Evolutionary conservation across 148 eudicot genomes (phyloP).

Genomic region (Suaeda aralocaspica): DNA sequence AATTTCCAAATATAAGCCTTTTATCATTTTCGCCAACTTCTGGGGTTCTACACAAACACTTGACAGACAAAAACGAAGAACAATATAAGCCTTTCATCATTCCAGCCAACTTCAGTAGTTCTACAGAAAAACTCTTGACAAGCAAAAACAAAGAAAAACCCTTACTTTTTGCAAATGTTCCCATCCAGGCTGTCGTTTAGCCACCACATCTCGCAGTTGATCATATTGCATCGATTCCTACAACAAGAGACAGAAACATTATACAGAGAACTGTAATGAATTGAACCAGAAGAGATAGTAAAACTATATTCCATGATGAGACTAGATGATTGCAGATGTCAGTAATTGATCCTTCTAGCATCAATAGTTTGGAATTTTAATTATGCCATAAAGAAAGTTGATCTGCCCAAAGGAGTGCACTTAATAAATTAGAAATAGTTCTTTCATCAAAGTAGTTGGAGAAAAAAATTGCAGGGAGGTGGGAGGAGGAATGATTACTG

Average conservation of each 20-base stretch:
- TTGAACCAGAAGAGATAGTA: not conserved
- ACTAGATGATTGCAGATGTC: not conserved
- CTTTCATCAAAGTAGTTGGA: not conserved
- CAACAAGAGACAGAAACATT: slow-evolving; percentile 12
- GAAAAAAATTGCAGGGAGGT: not conserved
- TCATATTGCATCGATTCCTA: slow-evolving; percentile 89
- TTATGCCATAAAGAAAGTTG: not conserved
- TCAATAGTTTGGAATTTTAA: not conserved
- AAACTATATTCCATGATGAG: not conserved
- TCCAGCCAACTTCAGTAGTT: no score
- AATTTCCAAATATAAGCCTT: no score
- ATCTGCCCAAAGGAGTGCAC: not conserved
- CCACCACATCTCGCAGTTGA: slow-evolving; percentile 72
- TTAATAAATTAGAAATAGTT: not conserved
- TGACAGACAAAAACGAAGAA: no score
- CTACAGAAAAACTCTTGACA: no score
- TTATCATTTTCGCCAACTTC: no score
- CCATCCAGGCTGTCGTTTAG: slow-evolving; percentile 84
- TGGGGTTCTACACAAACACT: no score
- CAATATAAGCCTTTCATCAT: not conserved
- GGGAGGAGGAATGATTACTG: not conserved
- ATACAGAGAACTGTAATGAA: not conserved
- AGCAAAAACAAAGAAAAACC: no score
- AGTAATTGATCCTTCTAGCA: not conserved
- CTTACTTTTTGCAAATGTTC: slow-evolving; percentile 82